These are phyloP conservation scores for Tylopilus subfusipes DNA, from an alignment of 768 basidiomycete species.

Conservation along the genomic window DNA sequence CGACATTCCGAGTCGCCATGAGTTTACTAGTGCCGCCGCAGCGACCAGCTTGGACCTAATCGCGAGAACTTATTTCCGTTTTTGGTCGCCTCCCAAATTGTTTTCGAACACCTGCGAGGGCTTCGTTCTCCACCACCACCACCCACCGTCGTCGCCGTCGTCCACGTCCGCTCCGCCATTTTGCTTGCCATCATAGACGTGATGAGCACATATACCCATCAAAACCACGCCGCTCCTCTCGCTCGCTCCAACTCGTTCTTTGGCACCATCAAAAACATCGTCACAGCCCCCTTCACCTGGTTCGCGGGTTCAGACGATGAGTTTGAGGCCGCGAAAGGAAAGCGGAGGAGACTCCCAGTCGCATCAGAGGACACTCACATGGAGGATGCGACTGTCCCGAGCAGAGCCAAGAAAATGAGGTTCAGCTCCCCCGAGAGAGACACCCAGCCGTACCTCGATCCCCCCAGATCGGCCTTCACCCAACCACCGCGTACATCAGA, in stretches of 20 bases:
- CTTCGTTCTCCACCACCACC: slow-evolving; percentile 23
- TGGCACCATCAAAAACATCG: slow-evolving; percentile 61
- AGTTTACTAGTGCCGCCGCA: background rate
- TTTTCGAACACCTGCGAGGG: slow-evolving; percentile 12
- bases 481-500: slow-evolving; percentile 21
- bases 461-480: slow-evolving; percentile 44
- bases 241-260: slow-evolving; percentile 57
- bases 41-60: background rate
- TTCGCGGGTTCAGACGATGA: slow-evolving; percentile 53
- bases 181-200: slow-evolving; percentile 15
- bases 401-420: slow-evolving; percentile 50
- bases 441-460: slow-evolving; percentile 49
- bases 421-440: slow-evolving; percentile 46
- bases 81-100: slow-evolving; percentile 14
- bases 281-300: slow-evolving; percentile 56
- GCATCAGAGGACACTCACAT: slow-evolving; percentile 22
- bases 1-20: slow-evolving; percentile 20
- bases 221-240: slow-evolving; percentile 34
- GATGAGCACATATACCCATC: slow-evolving; percentile 32
- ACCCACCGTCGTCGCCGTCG: slow-evolving; percentile 14
- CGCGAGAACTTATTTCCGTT: slow-evolving; percentile 15
- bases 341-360: slow-evolving; percentile 47
- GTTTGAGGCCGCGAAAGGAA: slow-evolving; percentile 48
- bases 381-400: slow-evolving; percentile 33
- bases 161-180: slow-evolving; percentile 12